Base-by-base conservation (phyloP, 116 monocot genomes). In the Phalaenopsis hybrid region DNA sequence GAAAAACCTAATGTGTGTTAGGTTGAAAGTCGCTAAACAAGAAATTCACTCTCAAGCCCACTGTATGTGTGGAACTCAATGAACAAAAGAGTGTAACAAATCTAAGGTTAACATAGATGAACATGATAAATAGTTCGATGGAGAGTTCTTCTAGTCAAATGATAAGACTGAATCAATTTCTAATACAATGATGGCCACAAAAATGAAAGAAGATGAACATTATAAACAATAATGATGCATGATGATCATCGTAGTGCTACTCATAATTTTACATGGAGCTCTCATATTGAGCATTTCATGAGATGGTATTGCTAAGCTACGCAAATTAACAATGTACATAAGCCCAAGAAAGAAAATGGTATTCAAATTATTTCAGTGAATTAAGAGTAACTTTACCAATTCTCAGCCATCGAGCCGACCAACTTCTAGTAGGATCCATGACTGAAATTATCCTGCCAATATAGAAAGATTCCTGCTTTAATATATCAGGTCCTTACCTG, bases 371-470 rank as follows among this genome's bases (percentile, higher is more conserved):
- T 15, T 72, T 16, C 5, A 41, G 37, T 17, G 41, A 34, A 34
- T 37, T 41, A 72, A 34, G 15, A 33, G 37, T 41, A 72, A 72
- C 23, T 87, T 82, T 83, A 96, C 96, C 94, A 70, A 96, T 94
- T 87, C 94, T 92, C 83, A 96, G 79, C 96, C 96, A 96, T 70
- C 92, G 83, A 86, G 96, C 96, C 79, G 96, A 86, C 96, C 96
- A 96, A 81, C 96, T 96, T 84, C 92, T 94, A 85, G 82, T 81
- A 68, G 96, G 92, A 86, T 96, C 94, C 89, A 92, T 94, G 44
- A 94, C 89, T 1, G 96, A 96, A 78, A 96, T 96, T 79, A 96
- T 92, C 87, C 96, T 96, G 85, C 34, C 73, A 72, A 76, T 81
- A 33, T 65, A 48, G 13, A 77, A 58, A 45, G 3, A 79, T 4